A percentile compares a stretch with the other conserved stretches of the same genome.
These are phyloP conservation scores for Eimeria nieschulzi DNA, from an alignment of 169 alveolate species.

Conservation along the genomic window DNA sequence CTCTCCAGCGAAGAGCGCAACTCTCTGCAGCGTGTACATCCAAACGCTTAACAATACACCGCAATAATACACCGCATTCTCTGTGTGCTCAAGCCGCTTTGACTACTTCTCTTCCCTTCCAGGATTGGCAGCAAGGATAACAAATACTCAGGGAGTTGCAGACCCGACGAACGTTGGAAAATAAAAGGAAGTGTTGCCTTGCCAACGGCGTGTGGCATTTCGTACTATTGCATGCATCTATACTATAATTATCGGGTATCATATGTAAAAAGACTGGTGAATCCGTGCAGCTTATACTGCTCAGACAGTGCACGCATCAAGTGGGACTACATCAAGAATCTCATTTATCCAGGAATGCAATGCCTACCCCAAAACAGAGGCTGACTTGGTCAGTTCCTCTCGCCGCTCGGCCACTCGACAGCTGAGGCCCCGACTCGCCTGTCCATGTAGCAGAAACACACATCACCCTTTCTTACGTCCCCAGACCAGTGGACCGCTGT, in stretches of 20 bases:
- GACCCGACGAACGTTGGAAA: background rate
- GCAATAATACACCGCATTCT: no score
- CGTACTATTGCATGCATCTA: no score
- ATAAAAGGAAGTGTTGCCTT: background rate
- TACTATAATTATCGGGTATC: no score
- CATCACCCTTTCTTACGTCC: background rate
- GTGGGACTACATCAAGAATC: background rate
- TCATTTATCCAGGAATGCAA: background rate
- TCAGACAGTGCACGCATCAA: background rate
- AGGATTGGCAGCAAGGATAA: no score
- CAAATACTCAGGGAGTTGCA: no score
- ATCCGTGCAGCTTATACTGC: no score
- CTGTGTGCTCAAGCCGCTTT: no score
- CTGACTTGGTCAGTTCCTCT: conserved; percentile 31
- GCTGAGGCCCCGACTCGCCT: conserved; percentile 1
- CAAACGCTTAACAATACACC: no score
- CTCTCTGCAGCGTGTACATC: background rate
- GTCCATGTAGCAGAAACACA: background rate
- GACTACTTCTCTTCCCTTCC: no score
- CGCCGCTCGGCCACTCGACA: conserved; percentile 17
- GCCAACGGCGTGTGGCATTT: no score
- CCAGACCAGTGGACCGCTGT: background rate
- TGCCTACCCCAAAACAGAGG: conserved; percentile 22
- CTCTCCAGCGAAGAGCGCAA: background rate
- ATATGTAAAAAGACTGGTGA: no score